Percentiles rank a stretch among this genome's conserved stretches.
phyloP scores from a whole-genome alignment of 1,139 yeast species.

The Diutina pseudorugosa region DNA sequence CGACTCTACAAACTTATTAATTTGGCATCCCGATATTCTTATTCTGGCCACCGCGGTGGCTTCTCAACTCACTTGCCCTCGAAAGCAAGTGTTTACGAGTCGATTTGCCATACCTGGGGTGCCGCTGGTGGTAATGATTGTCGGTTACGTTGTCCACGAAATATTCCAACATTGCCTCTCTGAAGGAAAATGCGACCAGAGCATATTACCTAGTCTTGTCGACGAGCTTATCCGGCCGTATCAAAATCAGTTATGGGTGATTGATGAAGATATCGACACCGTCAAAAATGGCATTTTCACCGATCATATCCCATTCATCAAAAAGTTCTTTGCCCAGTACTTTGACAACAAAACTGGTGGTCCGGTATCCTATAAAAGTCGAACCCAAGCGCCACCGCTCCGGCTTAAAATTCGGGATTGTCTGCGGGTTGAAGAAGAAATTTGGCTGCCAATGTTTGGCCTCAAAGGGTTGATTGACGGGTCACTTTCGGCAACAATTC shows the following conservation, averaged over 20 bases:
- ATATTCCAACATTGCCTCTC: constrained; percentile 61
- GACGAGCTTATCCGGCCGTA: neutral
- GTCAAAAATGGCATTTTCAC: neutral
- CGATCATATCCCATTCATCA: neutral
- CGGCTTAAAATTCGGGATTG: neutral
- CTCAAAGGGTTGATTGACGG: constrained; percentile 88
- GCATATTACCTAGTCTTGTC: neutral
- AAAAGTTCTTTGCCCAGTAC: neutral
- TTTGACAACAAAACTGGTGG: neutral
- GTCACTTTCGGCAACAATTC: constrained; percentile 51
- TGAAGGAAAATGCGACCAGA: neutral
- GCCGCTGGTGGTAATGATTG: constrained; percentile 45
- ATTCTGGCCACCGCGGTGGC: constrained; percentile 77
- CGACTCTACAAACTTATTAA: constrained; percentile 45
- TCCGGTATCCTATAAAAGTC: neutral
- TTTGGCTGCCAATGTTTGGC: constrained; percentile 88
- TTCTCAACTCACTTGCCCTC: constrained; percentile 57
- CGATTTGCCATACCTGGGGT: constrained; percentile 46
- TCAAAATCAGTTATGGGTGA: neutral
- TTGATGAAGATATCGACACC: neutral
- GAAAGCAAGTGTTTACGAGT: constrained; percentile 54
- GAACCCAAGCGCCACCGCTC: neutral
- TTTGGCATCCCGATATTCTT: constrained; percentile 76
- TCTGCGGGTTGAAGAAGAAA: constrained; percentile 78
- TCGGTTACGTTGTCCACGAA: constrained; percentile 73